Evolutionary conservation across 352 stramenopile species (phyloP).

Genomic region (Globisporangium paroecandrum): DNA sequence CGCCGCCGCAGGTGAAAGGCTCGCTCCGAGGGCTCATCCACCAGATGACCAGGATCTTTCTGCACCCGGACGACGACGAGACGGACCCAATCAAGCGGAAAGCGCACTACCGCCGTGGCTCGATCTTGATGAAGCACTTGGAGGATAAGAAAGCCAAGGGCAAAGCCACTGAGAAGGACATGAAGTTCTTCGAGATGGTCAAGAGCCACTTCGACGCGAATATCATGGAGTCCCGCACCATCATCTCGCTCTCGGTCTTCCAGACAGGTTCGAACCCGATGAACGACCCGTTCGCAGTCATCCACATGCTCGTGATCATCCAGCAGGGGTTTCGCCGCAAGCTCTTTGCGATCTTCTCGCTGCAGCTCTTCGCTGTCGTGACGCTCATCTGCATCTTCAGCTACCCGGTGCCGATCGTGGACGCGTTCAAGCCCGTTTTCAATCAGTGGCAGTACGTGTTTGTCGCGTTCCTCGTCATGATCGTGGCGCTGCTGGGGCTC

Average conservation of each 20-base stretch:
- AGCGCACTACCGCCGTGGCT: conserved; percentile 62
- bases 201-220: conserved; percentile 69
- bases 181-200: conserved; percentile 81
- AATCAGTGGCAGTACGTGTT: conserved; percentile 51
- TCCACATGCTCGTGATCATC: conserved; percentile 64
- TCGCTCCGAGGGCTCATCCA: conserved; percentile 29
- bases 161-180: conserved; percentile 61
- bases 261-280: conserved; percentile 68
- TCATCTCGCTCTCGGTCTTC: conserved; percentile 77
- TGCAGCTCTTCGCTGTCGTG: conserved; percentile 58
- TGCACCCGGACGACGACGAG: conserved; percentile 31
- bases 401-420: conserved; percentile 26
- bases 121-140: conserved; percentile 69
- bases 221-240: conserved; percentile 67
- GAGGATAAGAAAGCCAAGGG: conserved; percentile 60
- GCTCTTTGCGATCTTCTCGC: conserved; percentile 66
- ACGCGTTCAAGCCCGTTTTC: conserved; percentile 34
- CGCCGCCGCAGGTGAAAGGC: conserved; percentile 18
- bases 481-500: conserved; percentile 56
- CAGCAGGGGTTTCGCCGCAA: conserved; percentile 70
- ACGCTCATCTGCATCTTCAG: conserved; percentile 38
- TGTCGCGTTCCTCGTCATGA: conserved; percentile 44
- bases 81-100: conserved; percentile 37
- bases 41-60: conserved; percentile 41
- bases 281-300: conserved; percentile 69